These are phyloP conservation scores for Heritiera littoralis DNA, from an alignment of 345 rosid species.

Conservation along the genomic window DNA sequence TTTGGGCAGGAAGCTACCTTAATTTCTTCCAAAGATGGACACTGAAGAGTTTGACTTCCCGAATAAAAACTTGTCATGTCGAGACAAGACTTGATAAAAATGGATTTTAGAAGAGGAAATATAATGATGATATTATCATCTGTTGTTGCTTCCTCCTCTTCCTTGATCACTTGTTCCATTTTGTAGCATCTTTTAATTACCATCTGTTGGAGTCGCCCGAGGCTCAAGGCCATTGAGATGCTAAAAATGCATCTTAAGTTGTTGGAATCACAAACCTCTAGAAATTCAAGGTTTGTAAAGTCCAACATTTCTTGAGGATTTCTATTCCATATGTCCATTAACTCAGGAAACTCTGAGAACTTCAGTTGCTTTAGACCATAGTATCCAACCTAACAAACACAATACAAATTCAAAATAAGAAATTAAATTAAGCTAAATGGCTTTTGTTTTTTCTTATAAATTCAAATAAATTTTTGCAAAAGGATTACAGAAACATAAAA, in stretches of 20 bases:
- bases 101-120: neutral
- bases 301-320: too few relatives aligned
- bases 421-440: neutral
- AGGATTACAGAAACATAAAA: too few relatives aligned
- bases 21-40: neutral
- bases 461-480: too few relatives aligned
- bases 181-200: neutral
- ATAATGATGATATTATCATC: neutral
- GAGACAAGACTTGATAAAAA: neutral
- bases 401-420: slow-evolving; percentile 26
- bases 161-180: neutral
- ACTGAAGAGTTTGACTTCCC: neutral
- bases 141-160: neutral
- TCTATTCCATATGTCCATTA: too few relatives aligned
- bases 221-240: neutral
- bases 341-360: too few relatives aligned
- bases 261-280: neutral
- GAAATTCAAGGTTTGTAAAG: neutral
- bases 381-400: too few relatives aligned
- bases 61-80: neutral
- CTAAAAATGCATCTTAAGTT: neutral
- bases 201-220: neutral
- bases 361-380: too few relatives aligned
- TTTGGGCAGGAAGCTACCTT: neutral
- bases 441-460: too few relatives aligned